Percentiles rank a stretch among this genome's conserved stretches.
These are phyloP conservation scores for Pyrenula aspistea DNA, from an alignment of 495 filamentous ascomycete genomes.

Conservation along the genomic window DNA sequence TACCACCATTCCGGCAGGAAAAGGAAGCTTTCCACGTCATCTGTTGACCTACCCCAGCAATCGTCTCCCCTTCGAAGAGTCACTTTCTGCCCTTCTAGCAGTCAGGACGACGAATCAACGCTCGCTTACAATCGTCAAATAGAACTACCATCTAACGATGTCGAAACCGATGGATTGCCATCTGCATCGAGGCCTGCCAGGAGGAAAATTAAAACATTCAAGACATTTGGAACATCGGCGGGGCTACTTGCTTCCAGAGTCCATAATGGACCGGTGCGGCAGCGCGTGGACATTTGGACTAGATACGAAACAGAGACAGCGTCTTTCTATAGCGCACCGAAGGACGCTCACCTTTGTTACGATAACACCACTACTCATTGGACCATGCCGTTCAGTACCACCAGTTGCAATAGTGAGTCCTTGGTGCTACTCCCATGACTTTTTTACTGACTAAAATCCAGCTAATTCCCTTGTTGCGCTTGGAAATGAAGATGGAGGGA, in stretches of 20 bases:
- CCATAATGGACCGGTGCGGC: not conserved
- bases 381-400: constrained; percentile 68
- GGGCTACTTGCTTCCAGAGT: not conserved
- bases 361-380: constrained; percentile 41
- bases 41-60: constrained; percentile 37
- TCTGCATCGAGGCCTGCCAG: constrained; percentile 1
- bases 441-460: constrained; percentile 16
- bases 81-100: constrained; percentile 14
- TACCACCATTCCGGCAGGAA: constrained; percentile 28
- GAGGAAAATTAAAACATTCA: constrained; percentile 11
- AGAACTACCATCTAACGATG: not conserved
- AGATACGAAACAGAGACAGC: constrained; percentile 38
- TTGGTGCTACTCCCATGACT: constrained; percentile 5
- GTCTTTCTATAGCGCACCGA: constrained; percentile 54
- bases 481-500: constrained; percentile 79
- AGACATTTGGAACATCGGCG: constrained; percentile 3
- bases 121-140: not conserved
- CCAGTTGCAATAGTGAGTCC: constrained; percentile 65
- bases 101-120: not conserved
- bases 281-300: constrained; percentile 1
- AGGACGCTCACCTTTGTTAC: constrained; percentile 48
- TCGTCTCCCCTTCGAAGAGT: constrained; percentile 42
- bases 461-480: constrained; percentile 74
- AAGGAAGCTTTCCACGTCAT: constrained; percentile 30
- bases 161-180: not conserved